Percentiles rank a stretch among this genome's conserved stretches.
phyloP scores from a whole-genome alignment of 441 rosid species.

The Flueggea neowawraea region DNA sequence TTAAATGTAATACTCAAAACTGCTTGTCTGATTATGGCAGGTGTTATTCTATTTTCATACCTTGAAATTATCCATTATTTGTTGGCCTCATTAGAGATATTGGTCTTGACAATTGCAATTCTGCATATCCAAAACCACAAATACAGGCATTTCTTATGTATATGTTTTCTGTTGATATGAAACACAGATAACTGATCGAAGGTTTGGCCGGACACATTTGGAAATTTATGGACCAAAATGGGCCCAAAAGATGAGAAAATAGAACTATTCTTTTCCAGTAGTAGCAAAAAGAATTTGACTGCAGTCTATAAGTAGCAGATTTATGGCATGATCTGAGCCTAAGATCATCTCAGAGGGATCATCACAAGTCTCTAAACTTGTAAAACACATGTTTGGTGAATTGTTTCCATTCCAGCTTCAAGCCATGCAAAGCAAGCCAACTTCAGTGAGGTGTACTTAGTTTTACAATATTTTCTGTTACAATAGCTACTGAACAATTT shows the following conservation, averaged over 20 bases:
- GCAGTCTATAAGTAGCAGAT: slow-evolving; percentile 15
- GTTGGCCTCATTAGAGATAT: neutral
- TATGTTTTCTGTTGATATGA: slow-evolving; percentile 15
- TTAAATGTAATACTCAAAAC: too few relatives aligned
- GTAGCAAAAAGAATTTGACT: slow-evolving; percentile 11
- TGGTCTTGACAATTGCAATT: neutral
- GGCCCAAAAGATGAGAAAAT: slow-evolving; percentile 77
- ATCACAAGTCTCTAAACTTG: slow-evolving; percentile 2
- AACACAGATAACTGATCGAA: slow-evolving; percentile 73
- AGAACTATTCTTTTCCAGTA: slow-evolving; percentile 19
- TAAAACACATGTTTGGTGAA: slow-evolving; percentile 1
- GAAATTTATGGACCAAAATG: slow-evolving; percentile 90
- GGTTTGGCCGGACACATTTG: slow-evolving; percentile 88
- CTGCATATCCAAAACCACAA: neutral
- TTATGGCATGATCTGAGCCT: slow-evolving; percentile 6
- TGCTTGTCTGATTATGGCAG: too few relatives aligned
- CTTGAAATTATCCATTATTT: neutral
- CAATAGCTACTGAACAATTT: neutral
- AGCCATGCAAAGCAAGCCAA: slow-evolving; percentile 3
- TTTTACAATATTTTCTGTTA: slow-evolving; percentile 23
- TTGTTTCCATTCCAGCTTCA: slow-evolving; percentile 7
- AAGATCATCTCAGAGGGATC: neutral
- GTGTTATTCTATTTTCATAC: too few relatives aligned
- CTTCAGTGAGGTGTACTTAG: neutral
- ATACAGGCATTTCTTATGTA: slow-evolving; percentile 4